Conservation (phyloP, 1,139 yeast genomes). For the Yamadazyma jaroonii region DNA sequence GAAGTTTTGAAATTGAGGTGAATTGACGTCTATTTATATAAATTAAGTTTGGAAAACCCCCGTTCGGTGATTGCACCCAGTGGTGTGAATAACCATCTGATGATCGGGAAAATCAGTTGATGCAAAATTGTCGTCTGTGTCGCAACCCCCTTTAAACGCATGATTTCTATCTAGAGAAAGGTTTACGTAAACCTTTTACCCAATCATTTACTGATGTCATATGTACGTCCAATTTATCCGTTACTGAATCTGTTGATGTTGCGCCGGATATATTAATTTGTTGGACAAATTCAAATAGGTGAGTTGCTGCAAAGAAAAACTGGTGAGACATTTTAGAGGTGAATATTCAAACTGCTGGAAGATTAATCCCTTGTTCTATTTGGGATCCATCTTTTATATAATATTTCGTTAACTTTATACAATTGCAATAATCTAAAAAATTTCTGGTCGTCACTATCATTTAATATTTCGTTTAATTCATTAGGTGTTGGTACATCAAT, state of each 20-base stretch:
- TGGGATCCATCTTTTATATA: constrained; percentile 81
- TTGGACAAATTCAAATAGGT: too few species aligned
- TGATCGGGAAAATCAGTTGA: constrained; percentile 7
- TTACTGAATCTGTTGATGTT: too few species aligned
- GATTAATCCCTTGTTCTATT: constrained; percentile 70
- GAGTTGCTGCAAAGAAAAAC: background rate
- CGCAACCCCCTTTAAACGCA: background rate
- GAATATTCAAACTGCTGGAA: background rate
- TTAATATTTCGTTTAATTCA: constrained; percentile 22
- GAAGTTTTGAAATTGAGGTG: background rate
- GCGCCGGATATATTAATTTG: too few species aligned
- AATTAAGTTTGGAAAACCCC: background rate
- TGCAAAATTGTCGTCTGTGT: background rate
- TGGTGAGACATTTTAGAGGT: background rate
- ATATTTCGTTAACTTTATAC: constrained; percentile 58
- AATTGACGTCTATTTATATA: constrained; percentile 4
- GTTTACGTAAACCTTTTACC: too few species aligned
- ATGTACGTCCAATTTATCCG: too few species aligned
- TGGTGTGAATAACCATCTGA: constrained; percentile 9
- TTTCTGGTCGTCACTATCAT: constrained; percentile 6
- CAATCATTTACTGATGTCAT: too few species aligned
- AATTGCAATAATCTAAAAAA: constrained; percentile 29
- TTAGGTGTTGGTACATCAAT: constrained; percentile 52
- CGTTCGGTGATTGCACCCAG: background rate
- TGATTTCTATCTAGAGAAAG: background rate